Base-by-base conservation (phyloP, 768 basidiomycete species). In the Leccinum subtestaceum region DNA sequence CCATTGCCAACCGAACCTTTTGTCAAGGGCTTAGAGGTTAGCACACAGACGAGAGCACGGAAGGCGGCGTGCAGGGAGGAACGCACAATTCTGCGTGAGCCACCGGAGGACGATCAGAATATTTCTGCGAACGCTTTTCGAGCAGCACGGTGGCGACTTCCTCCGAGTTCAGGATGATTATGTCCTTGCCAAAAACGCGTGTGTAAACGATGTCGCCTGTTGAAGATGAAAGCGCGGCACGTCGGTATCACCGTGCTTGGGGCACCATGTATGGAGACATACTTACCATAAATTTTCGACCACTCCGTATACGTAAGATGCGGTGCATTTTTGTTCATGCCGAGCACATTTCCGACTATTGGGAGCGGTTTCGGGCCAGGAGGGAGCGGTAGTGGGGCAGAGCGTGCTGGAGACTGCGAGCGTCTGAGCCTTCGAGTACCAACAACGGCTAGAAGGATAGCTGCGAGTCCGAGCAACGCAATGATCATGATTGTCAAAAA, bases 91-190 rank as follows among this genome's bases (percentile, higher is more conserved):
- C 66, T 70, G 17, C 48, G 17, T 25, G 48, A 29, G 48, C 11
- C 5, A 47, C 47, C 1, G 15, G 7, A 6, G 67, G 63, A 8
- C 65, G 57, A 53, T 62, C 59, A 49, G 81, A 85, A 64, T 85
- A 85, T 25, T 80, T 80, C 10, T 77, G 65, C 50, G 82, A 79
- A 32, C 80, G 77, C 63, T 76, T 81, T 38, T 85, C 84, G 32
- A 85, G 69, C 25, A 85, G 69, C 45, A 82, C 81, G n/a, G 73
- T 72, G 36, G 77, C 78, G 10, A 74, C 76, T 60, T 80, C 71
- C 56, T 78, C 66, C 65, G 76, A 77, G 70, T 80, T 84, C 49
- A 86, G 65, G 52, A 84, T 71, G 53, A 86, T 64, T 66, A 84
- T 74, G 3, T 79, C 73, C 57, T 80, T 76, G 31, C 77, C 75